These are phyloP conservation scores for Aureobasidium melanogenum DNA, from an alignment of 2,329 filamentous ascomycete genomes.

Conservation along the genomic window DNA sequence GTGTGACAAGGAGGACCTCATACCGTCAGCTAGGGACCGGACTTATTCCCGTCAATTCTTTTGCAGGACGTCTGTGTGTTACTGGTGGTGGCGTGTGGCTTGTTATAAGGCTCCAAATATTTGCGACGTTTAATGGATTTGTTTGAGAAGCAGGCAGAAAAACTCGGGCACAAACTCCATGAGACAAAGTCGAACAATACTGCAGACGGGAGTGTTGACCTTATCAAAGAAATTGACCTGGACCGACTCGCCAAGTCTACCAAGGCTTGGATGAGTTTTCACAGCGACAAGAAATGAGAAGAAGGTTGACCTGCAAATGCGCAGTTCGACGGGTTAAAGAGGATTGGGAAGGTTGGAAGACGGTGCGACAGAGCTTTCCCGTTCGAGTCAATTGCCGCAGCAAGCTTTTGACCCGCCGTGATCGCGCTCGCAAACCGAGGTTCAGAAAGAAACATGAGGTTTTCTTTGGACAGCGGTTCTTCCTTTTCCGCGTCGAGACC, in stretches of 20 bases:
- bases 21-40: neutral
- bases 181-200: neutral
- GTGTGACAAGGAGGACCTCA: neutral
- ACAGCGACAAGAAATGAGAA: neutral
- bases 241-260: slow-evolving; percentile 5
- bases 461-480: neutral
- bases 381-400: neutral
- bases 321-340: neutral
- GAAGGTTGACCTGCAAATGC: neutral
- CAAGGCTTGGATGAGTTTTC: slow-evolving; percentile 3
- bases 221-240: neutral
- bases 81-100: neutral
- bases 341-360: neutral
- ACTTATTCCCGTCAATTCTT: neutral
- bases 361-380: neutral
- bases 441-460: neutral
- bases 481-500: slow-evolving; percentile 1
- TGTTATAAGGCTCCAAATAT: neutral
- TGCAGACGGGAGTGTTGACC: neutral
- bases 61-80: neutral
- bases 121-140: slow-evolving; percentile 19
- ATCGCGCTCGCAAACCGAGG: neutral
- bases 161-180: slow-evolving; percentile 26
- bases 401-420: neutral
- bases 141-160: slow-evolving; percentile 27